Evolutionary conservation across 371 early-diverging fungal genomes (phyloP).

Genomic region (Mucor racemosus): DNA sequence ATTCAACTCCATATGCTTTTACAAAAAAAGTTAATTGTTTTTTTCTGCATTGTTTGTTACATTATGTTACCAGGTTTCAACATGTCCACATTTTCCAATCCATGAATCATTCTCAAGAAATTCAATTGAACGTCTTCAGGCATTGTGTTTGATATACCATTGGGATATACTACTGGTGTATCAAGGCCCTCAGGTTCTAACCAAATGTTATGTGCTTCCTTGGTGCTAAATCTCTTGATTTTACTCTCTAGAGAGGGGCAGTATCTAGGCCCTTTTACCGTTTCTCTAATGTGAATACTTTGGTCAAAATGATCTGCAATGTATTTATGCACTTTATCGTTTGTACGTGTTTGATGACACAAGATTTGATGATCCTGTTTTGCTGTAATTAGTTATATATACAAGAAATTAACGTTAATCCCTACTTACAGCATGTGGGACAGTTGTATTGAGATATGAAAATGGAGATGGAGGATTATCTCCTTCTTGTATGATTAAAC

Average conservation of each 20-base stretch:
- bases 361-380: slow-evolving; percentile 64
- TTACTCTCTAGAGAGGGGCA: slow-evolving; percentile 89
- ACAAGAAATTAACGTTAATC: background rate
- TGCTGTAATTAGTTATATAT: no score
- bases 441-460: slow-evolving; percentile 72
- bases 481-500: slow-evolving; percentile 69
- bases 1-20: slow-evolving; percentile 80
- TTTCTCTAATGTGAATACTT: slow-evolving; percentile 84
- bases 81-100: slow-evolving; percentile 81
- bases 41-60: background rate
- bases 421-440: slow-evolving; percentile 59
- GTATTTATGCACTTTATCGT: slow-evolving; percentile 68
- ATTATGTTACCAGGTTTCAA: slow-evolving; percentile 61
- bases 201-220: slow-evolving; percentile 77
- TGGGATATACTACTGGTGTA: slow-evolving; percentile 78
- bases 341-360: slow-evolving; percentile 84
- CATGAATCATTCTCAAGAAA: slow-evolving; percentile 75
- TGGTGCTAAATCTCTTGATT: slow-evolving; percentile 73
- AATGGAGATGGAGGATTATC: slow-evolving; percentile 81
- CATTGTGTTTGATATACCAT: slow-evolving; percentile 86
- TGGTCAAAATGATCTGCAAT: slow-evolving; percentile 76
- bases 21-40: background rate
- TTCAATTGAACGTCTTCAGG: slow-evolving; percentile 78
- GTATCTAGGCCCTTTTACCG: slow-evolving; percentile 86
- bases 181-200: slow-evolving; percentile 81